Percentiles rank a stretch among this genome's conserved stretches.
phyloP scores from a whole-genome alignment of 2,329 filamentous ascomycete genomes.

The Sclerotinia spermophila region DNA sequence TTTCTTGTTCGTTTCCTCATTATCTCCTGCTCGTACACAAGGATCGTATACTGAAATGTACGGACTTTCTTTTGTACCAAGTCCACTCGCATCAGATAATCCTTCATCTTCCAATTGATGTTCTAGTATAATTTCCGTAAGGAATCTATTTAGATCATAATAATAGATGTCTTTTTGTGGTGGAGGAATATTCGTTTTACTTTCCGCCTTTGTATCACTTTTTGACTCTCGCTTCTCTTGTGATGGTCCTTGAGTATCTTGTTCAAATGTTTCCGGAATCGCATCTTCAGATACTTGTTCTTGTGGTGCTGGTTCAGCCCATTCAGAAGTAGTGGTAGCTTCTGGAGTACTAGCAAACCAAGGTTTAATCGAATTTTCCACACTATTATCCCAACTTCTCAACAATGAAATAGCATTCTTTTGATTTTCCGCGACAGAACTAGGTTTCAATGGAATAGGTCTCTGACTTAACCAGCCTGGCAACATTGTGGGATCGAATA shows the following conservation, averaged over 20 bases:
- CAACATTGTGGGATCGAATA: slow-evolving; percentile 52
- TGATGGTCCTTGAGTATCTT: neutral
- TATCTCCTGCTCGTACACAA: slow-evolving; percentile 27
- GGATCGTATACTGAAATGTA: slow-evolving; percentile 27
- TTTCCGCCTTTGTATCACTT: neutral
- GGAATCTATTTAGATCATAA: slow-evolving; percentile 35
- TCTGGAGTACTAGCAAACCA: slow-evolving; percentile 40
- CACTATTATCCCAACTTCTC: slow-evolving; percentile 46
- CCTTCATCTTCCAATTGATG: slow-evolving; percentile 45
- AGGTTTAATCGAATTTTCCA: slow-evolving; percentile 41
- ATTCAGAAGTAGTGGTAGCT: neutral
- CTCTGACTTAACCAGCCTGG: slow-evolving; percentile 50
- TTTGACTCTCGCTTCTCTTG: neutral
- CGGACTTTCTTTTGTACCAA: slow-evolving; percentile 38
- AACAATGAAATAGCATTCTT: slow-evolving; percentile 53
- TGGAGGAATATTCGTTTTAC: slow-evolving; percentile 23
- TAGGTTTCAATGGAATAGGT: slow-evolving; percentile 43
- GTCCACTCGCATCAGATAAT: slow-evolving; percentile 44
- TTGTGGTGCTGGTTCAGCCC: neutral
- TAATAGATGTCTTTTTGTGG: slow-evolving; percentile 30
- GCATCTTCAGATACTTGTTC: neutral
- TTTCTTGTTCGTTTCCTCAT: slow-evolving; percentile 24
- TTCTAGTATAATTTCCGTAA: slow-evolving; percentile 47
- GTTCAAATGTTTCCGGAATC: neutral
- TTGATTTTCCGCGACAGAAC: slow-evolving; percentile 49